Percentiles rank a stretch among this genome's conserved stretches.
Evolutionary conservation across 2,329 filamentous ascomycete genomes (phyloP).

Genomic region (Penicillium sp.): DNA sequence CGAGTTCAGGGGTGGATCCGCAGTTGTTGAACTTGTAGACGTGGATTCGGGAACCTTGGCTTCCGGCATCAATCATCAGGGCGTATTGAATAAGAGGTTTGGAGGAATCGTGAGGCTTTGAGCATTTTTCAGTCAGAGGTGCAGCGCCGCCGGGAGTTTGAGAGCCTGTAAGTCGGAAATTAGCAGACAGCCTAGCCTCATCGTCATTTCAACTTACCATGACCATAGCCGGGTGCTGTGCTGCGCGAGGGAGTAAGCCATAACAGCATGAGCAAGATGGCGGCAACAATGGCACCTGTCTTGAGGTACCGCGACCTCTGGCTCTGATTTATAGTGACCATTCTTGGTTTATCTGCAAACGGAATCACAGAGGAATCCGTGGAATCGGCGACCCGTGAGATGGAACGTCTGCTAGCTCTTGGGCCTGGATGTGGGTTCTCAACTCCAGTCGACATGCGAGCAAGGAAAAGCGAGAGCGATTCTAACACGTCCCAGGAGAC

Average conservation of each 20-base stretch:
- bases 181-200: slow-evolving; percentile 1
- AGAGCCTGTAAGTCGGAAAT: slow-evolving; percentile 26
- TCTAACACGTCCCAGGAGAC: slow-evolving; percentile 27
- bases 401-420: slow-evolving; percentile 57
- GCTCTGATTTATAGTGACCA: slow-evolving; percentile 64
- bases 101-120: slow-evolving; percentile 79
- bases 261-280: slow-evolving; percentile 63
- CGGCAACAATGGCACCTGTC: slow-evolving; percentile 63
- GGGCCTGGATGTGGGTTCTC: slow-evolving; percentile 54
- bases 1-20: slow-evolving; percentile 90
- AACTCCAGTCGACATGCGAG: slow-evolving; percentile 61
- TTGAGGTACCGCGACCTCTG: slow-evolving; percentile 66
- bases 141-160: slow-evolving; percentile 28
- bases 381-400: slow-evolving; percentile 54
- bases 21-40: slow-evolving; percentile 99
- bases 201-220: slow-evolving; percentile 27
- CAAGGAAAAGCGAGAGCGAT: slow-evolving; percentile 29
- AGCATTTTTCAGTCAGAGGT: slow-evolving; percentile 75
- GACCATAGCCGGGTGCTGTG: slow-evolving; percentile 28
- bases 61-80: slow-evolving; percentile 97
- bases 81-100: slow-evolving; percentile 98
- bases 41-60: slow-evolving; percentile 96
- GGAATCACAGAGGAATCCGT: slow-evolving; percentile 50
- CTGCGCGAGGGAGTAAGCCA: slow-evolving; percentile 54
- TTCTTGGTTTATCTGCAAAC: slow-evolving; percentile 41